phyloP scores from a whole-genome alignment of 306 rosid genomes.

The Quercus variabilis region DNA sequence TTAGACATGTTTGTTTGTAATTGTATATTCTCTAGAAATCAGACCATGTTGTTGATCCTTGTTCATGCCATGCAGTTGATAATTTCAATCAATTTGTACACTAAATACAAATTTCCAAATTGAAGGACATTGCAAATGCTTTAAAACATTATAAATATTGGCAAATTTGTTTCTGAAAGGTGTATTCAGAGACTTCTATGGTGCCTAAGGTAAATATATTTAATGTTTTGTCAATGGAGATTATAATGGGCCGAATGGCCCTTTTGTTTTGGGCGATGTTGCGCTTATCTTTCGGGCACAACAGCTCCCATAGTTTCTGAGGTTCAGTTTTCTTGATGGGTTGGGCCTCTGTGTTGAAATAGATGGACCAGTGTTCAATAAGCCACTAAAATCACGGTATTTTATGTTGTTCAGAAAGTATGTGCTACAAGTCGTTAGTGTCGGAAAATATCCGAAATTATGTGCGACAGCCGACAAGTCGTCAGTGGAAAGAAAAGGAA shows the following conservation, averaged over 20 bases:
- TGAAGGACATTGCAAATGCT: background rate
- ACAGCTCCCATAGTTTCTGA: too few species aligned
- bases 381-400: too few species aligned
- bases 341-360: background rate
- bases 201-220: too few species aligned
- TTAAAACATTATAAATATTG: background rate
- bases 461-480: too few species aligned
- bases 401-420: background rate
- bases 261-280: background rate
- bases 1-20: conserved; percentile 1
- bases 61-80: background rate
- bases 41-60: background rate
- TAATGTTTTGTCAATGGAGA: too few species aligned
- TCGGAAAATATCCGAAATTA: background rate
- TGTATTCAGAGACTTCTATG: too few species aligned
- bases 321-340: background rate
- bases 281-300: background rate
- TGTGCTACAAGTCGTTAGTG: background rate
- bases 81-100: background rate
- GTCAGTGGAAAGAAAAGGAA: too few species aligned
- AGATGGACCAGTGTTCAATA: background rate
- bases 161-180: too few species aligned
- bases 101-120: conserved; percentile 5
- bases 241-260: background rate
- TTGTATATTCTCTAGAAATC: background rate